Percentiles rank a stretch among this genome's conserved stretches.
phyloP scores from a whole-genome alignment of 805 yeast species.

The Schizosaccharomyces cryophilus region DNA sequence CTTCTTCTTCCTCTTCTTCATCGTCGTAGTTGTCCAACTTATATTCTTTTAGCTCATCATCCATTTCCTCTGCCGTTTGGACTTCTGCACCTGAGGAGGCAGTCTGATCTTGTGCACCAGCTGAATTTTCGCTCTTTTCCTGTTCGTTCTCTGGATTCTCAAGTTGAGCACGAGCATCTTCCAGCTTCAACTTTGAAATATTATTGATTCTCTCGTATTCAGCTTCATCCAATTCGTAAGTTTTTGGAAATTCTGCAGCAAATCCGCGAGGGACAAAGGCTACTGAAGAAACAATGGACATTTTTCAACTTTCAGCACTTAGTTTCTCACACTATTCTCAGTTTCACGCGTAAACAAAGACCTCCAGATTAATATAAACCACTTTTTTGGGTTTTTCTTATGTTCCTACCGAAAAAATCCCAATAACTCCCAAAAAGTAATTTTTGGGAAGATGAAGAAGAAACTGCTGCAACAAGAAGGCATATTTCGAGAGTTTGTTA shows the following conservation, averaged over 20 bases:
- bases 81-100: constrained; percentile 3
- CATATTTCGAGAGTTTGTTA: too few relatives aligned
- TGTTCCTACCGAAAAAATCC: too few relatives aligned
- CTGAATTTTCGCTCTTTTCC: constrained; percentile 12
- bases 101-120: constrained; percentile 6
- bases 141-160: constrained; percentile 2
- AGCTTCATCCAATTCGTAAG: constrained; percentile 68
- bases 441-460: too few relatives aligned
- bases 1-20: constrained; percentile 28
- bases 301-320: neutral
- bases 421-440: too few relatives aligned
- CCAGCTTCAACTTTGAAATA: constrained; percentile 60
- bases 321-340: neutral
- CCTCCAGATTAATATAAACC: too few relatives aligned
- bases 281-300: constrained; percentile 38
- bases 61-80: constrained; percentile 14
- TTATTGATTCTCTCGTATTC: constrained; percentile 77
- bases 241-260: constrained; percentile 78
- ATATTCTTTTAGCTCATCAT: constrained; percentile 71
- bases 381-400: too few relatives aligned
- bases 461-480: too few relatives aligned
- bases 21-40: constrained; percentile 68
- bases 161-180: constrained; percentile 46
- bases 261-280: constrained; percentile 92
- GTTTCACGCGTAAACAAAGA: neutral